Evolutionary conservation across 257 asterid species (phyloP), one percentile per base, ranked within the genome.

Genomic region (Solanum paucissectum): DNA sequence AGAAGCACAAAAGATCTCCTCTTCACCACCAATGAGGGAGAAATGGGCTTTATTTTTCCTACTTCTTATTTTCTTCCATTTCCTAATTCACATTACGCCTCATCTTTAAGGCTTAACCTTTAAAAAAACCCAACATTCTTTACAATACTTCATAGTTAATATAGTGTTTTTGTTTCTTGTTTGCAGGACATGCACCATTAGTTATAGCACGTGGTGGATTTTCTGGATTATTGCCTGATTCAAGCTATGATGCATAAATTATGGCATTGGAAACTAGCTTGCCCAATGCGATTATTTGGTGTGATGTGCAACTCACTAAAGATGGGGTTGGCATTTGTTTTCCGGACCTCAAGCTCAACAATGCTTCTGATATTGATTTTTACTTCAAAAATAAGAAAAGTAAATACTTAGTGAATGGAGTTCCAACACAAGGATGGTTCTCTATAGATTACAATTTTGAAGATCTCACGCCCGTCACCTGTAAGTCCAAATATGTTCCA

Each of bases 201-300:
- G 98, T 93, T 64, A 86, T 95, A 88, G 97, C 96, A 77, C 93
- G 92, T 32, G 98, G 98, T 76, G 98, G 98, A 92, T 92, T 93
- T 91, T 96, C 98, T 9, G 98, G 98, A 42, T 8, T 95, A 46
- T 94, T 96, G 87, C 98, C 95, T 0, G 98, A 93, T 62, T 95
- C 98, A 23, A 93, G 98, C 89, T 72, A 7, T 52, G 40, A 29
- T 86, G 98, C 99, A 16, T 95, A 94, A 87, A 1, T 2, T 5
- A 32, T 90, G 37, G 93, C 96, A 4, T 76, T 86, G 44, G 40
- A 16, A 74, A 87, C 91, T 14, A 90, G 96, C 73, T 88, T 91
- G 86, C 37, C 89, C 7, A 77, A 92, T 86, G 85, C 90, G n/a
- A 88, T 88, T 18, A 55, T 90, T 18, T 95, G 95, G 98, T 96